Base-by-base conservation (phyloP, 1,139 yeast genomes). In the Saccharomyces hybrid region DNA sequence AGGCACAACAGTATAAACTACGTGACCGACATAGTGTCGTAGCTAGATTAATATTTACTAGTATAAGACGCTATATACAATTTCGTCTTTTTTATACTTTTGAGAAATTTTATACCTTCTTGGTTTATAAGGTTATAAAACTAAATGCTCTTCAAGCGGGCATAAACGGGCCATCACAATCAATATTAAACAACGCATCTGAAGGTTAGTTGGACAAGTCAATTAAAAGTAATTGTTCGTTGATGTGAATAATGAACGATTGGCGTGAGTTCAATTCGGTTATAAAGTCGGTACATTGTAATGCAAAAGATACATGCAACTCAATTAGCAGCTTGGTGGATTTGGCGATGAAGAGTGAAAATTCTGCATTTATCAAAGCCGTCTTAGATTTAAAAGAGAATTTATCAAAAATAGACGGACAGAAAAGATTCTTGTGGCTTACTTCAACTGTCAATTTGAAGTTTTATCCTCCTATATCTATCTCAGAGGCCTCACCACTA, bases 341-440 rank as follows among this genome's bases (percentile, higher is more conserved):
- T 0, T 25, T 60, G 3, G 59, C 63, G 2, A 34, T 53, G 11
- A 31, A 49, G 9, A 53, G 55, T 23, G 54, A 57, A 11, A 63
- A 64, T 44, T 38, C 56, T 4, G 50, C 50, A 4, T 56, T 64
- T 13, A 51, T 63, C 3, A 50, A 53, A 20, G 48, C 56, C 20
- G 56, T 63, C 6, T 25, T 66, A 27, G 28, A 53, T 47, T 47
- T 65, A n/a, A 58, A 51, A 48, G 59, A 59, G 4, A 53, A 54
- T 20, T 13, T 56, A 54, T 54, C 57, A 44, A 26, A 56, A 48
- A 44, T 59, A 14, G 48, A 59, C 3, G 42, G 63, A 25, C 62
- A 67, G 16, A 68, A 70, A 6, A 73, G 72, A 53, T 54, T 79
- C 2, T 48, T 63, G 3, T 81, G 85, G 86, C 57, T 78, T 2